Percentiles rank a stretch among this genome's conserved stretches.
Conservation (phyloP, 768 basidiomycete species). For the Solioccasus polychromus region DNA sequence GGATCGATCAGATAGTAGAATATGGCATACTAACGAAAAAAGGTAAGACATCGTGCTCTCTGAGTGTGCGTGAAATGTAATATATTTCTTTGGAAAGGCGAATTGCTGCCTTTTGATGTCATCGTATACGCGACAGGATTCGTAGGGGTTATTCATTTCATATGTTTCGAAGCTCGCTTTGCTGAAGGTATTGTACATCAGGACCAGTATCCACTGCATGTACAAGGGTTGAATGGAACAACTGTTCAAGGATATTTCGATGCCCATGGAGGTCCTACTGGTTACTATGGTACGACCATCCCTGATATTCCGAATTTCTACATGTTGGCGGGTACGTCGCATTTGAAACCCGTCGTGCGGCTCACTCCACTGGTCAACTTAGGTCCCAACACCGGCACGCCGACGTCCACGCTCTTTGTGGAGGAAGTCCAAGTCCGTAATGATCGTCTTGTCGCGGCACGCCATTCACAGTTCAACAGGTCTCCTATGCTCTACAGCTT, state of each 20-base stretch:
- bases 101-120: constrained; percentile 30
- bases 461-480: constrained; percentile 8
- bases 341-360: background rate
- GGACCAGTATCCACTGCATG: constrained; percentile 21
- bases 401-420: constrained; percentile 23
- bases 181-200: constrained; percentile 5
- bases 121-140: constrained; percentile 36
- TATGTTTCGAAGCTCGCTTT: background rate
- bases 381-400: constrained; percentile 30
- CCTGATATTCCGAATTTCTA: constrained; percentile 39
- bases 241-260: constrained; percentile 29
- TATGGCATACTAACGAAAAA: constrained; percentile 25
- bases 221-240: constrained; percentile 23
- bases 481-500: constrained; percentile 29
- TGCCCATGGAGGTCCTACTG: constrained; percentile 31
- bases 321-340: constrained; percentile 26
- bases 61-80: background rate
- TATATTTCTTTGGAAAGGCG: constrained; percentile 16
- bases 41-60: constrained; percentile 3
- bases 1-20: constrained; percentile 14
- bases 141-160: constrained; percentile 17
- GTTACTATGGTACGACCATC: constrained; percentile 32
- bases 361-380: background rate
- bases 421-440: constrained; percentile 30
- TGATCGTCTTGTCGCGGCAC: background rate